Percentiles rank a stretch among this genome's conserved stretches.
phyloP scores from a whole-genome alignment of 441 rosid genomes.

The Populus trichocarpa region DNA sequence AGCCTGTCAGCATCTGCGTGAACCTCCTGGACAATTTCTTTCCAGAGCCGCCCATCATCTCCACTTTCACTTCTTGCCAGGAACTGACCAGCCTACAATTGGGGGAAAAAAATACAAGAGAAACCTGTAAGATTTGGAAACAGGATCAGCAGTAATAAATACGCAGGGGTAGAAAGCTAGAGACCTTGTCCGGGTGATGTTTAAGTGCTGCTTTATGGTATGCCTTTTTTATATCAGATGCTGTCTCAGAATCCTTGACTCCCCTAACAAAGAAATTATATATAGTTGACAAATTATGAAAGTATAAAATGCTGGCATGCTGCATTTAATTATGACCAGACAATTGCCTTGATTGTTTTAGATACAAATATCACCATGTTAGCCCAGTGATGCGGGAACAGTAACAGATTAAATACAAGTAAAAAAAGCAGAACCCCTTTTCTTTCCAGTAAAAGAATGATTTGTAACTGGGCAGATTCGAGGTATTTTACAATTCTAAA shows the following conservation, averaged over 20 bases:
- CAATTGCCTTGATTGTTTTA: not conserved
- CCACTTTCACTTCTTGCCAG: constrained; percentile 71
- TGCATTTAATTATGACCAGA: not conserved
- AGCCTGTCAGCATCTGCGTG: constrained; percentile 89
- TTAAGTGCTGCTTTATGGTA: constrained; percentile 91
- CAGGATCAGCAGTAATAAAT: constrained; percentile 3
- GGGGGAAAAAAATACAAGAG: constrained; percentile 6
- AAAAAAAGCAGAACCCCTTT: not conserved
- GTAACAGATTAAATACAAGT: not conserved
- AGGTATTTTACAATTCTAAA: not conserved
- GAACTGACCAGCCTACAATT: constrained; percentile 73
- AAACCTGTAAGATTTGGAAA: not conserved
- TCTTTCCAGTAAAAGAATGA: not conserved
- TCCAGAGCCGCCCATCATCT: constrained; percentile 70
- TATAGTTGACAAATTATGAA: constrained; percentile 8
- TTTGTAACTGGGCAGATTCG: not conserved
- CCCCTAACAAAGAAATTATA: constrained; percentile 57
- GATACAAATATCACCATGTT: not conserved
- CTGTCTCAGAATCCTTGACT: constrained; percentile 58
- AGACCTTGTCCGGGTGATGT: constrained; percentile 99
- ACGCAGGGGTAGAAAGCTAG: not conserved
- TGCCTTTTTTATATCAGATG: constrained; percentile 89
- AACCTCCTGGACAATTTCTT: constrained; percentile 76
- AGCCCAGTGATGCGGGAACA: not conserved
- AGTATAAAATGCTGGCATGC: not conserved